Base-by-base conservation (phyloP, 164 flowering plant genomes). In the Saururus chinensis region DNA sequence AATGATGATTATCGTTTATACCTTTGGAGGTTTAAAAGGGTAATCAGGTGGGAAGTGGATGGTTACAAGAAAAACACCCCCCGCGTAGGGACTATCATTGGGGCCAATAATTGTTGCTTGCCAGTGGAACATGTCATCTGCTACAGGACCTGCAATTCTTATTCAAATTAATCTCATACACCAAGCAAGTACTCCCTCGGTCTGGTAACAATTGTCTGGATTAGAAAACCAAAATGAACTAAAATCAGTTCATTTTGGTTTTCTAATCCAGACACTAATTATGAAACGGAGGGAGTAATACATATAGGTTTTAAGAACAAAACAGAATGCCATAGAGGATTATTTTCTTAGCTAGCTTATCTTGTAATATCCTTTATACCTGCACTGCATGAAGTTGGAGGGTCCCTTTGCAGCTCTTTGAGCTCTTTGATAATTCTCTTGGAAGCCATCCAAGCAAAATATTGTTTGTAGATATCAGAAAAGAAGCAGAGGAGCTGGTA, bases 1-100 rank as follows among this genome's bases (percentile, higher is more conserved):
- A 49, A 51, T 5, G 9, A 6, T 19, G 7, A 9, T 9, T 8
- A 12, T 17, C 11, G 19, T 30, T 35, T 19, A 30, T 64, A 83
- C 91, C 87, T 81, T 85, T 19, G 91, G 91, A 61, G 91, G 91
- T 71, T 85, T 85, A 71, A 83, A 83, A 25, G 90, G 90, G 67
- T 85, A 85, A 64, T 85, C 85, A 48, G 87, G 80, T 17, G 90
- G 87, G 71, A 82, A 84, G 71, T 84, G 82, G 69, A 82, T 82
- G 59, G 71, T 78, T 5, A 81, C 82, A 49, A 85, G 79, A 76
- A 84, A 84, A 35, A 84, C 83, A 56, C 89, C 89, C 9, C 85
- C 87, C 1, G 87, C 60, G 65, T 85, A 85, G 12, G 90, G 90
- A 68, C 86, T 82, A 35, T 85, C 90, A 41, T 76, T 81, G 23